Percentiles rank a stretch among this genome's conserved stretches.
Evolutionary conservation across 495 filamentous ascomycete genomes (phyloP).

Genomic region (Podospora pseudoanserina): DNA sequence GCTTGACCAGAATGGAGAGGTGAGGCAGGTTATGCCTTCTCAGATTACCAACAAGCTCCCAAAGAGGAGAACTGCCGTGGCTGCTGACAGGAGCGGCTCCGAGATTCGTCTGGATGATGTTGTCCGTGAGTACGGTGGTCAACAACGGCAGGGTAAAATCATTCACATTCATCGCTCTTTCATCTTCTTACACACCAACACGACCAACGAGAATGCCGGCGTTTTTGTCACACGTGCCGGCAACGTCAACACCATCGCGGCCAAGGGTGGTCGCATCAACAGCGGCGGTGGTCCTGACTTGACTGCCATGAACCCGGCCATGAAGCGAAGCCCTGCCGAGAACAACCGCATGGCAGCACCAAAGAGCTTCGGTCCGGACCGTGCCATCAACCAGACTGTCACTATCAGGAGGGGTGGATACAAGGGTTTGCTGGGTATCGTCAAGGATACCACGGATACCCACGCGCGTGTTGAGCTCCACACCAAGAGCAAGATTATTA

Average conservation of each 20-base stretch:
- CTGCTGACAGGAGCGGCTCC: constrained; percentile 87
- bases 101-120: constrained; percentile 90
- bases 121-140: constrained; percentile 84
- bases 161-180: constrained; percentile 87
- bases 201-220: constrained; percentile 82
- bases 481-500: constrained; percentile 82
- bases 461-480: constrained; percentile 88
- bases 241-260: constrained; percentile 82
- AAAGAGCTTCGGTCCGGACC: constrained; percentile 72
- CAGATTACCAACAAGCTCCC: constrained; percentile 85
- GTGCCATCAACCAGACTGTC: constrained; percentile 87
- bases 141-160: constrained; percentile 80
- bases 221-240: constrained; percentile 82
- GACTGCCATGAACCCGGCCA: constrained; percentile 85
- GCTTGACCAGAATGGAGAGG: constrained; percentile 83
- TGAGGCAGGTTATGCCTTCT: constrained; percentile 77
- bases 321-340: constrained; percentile 57
- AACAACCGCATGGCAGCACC: constrained; percentile 70
- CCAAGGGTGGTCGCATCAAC: constrained; percentile 75
- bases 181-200: constrained; percentile 79
- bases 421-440: constrained; percentile 91
- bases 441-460: constrained; percentile 84
- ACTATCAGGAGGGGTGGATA: constrained; percentile 76
- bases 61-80: constrained; percentile 74
- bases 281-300: constrained; percentile 71